These are phyloP conservation scores for Termitomyces sp. DNA, from an alignment of 768 basidiomycete genomes.

Conservation along the genomic window DNA sequence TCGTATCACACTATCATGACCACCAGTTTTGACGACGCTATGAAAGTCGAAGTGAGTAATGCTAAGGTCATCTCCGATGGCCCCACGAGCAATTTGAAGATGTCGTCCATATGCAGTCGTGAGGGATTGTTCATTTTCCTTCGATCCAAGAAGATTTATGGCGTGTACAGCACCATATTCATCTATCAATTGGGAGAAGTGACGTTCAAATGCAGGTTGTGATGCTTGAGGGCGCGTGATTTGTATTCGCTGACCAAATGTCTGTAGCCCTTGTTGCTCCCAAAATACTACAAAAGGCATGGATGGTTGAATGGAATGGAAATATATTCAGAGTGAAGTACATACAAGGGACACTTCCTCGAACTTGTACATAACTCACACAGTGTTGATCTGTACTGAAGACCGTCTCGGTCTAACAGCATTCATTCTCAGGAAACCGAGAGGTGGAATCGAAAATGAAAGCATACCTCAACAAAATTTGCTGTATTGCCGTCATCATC, in stretches of 20 bases:
- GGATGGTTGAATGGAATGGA: conserved; percentile 12
- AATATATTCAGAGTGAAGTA: conserved; percentile 22
- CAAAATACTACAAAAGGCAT: conserved; percentile 72
- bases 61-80: conserved; percentile 63
- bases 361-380: conserved; percentile 90
- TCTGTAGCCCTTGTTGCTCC: conserved; percentile 96
- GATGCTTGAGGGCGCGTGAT: conserved; percentile 94
- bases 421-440: conserved; percentile 13
- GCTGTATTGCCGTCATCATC: conserved; percentile 95
- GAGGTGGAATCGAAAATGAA: conserved; percentile 3
- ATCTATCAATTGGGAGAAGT: conserved; percentile 82
- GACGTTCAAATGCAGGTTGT: conserved; percentile 95
- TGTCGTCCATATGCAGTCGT: conserved; percentile 83
- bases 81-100: conserved; percentile 59
- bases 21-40: conserved; percentile 69
- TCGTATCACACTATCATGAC: conserved; percentile 81
- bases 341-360: conserved; percentile 94
- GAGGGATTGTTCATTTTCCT: conserved; percentile 87
- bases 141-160: conserved; percentile 87
- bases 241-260: conserved; percentile 91
- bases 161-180: conserved; percentile 85
- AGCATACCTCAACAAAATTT: conserved; percentile 88
- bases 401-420: conserved; percentile 78
- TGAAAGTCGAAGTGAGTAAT: conserved; percentile 97
- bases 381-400: conserved; percentile 84